Percentiles rank a stretch among this genome's conserved stretches.
Conservation (phyloP, 495 filamentous ascomycete species). For the Coniosporium apollinis region DNA sequence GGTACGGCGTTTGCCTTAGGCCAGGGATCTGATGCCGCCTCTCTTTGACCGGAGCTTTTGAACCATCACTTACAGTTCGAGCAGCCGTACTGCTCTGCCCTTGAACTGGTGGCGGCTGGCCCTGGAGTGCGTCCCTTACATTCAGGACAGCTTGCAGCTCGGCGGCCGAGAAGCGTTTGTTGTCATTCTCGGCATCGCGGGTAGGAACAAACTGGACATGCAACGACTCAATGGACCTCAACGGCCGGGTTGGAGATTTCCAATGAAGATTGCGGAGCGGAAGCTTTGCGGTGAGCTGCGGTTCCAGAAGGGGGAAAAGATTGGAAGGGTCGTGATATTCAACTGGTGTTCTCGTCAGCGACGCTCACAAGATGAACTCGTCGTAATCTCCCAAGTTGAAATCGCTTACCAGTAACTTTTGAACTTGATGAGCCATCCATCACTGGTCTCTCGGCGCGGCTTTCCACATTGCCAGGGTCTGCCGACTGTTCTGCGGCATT, state of each 20-base stretch:
- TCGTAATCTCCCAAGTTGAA: constrained; percentile 1
- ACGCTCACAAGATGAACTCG: constrained; percentile 1
- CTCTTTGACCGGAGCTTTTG: not conserved
- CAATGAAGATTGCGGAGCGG: constrained; percentile 90
- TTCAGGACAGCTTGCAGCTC: too few relatives aligned
- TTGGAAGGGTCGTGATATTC: constrained; percentile 79
- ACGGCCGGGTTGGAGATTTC: constrained; percentile 81
- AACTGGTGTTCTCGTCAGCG: constrained; percentile 11
- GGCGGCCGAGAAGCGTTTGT: constrained; percentile 20
- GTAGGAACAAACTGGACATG: constrained; percentile 67
- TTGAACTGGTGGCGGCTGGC: constrained; percentile 7
- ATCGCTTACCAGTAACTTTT: constrained; percentile 47
- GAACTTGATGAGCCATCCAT: constrained; percentile 42
- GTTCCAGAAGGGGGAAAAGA: constrained; percentile 64
- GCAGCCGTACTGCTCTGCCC: constrained; percentile 1
- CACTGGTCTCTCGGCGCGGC: constrained; percentile 8
- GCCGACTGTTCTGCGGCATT: too few relatives aligned
- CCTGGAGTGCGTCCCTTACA: not conserved
- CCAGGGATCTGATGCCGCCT: constrained; percentile 89
- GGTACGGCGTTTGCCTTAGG: constrained; percentile 79
- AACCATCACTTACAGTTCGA: not conserved
- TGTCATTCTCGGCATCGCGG: constrained; percentile 24
- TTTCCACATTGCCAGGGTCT: too few relatives aligned
- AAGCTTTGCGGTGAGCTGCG: constrained; percentile 57
- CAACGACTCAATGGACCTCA: constrained; percentile 81